phyloP scores from a whole-genome alignment of 225 moss, liverwort and hornwort genomes.

The Straminergon stramineum region DNA sequence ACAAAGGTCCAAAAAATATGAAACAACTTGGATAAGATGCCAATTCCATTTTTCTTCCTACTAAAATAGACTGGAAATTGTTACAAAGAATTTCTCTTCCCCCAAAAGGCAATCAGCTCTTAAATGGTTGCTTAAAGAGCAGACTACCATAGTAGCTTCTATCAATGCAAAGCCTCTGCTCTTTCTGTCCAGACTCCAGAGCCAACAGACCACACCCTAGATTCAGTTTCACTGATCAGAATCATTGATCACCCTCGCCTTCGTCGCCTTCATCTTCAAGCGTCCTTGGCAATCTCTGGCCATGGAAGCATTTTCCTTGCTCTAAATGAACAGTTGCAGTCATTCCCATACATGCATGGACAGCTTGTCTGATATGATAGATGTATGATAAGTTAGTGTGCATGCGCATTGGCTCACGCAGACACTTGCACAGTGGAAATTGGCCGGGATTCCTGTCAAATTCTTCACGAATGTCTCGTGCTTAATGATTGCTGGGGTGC shows the following conservation, averaged over 20 bases:
- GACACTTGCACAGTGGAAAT: not conserved
- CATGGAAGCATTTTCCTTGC: not conserved
- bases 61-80: too few species aligned
- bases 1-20: too few species aligned
- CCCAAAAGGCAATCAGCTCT: too few species aligned
- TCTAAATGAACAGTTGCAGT: not conserved
- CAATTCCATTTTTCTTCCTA: too few species aligned
- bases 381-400: not conserved
- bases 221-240: not conserved
- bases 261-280: too few species aligned
- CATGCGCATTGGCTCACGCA: not conserved
- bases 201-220: not conserved
- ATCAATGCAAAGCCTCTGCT: not conserved
- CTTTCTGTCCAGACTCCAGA: not conserved
- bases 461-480: not conserved
- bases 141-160: too few species aligned
- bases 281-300: not conserved
- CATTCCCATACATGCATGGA: too few species aligned
- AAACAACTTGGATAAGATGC: too few species aligned
- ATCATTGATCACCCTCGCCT: not conserved
- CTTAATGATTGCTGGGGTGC: not conserved
- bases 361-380: not conserved
- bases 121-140: too few species aligned
- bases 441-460: not conserved
- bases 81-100: too few species aligned